phyloP scores from a whole-genome alignment of 176 grass and related monocot species.

The Hordeum marinum region DNA sequence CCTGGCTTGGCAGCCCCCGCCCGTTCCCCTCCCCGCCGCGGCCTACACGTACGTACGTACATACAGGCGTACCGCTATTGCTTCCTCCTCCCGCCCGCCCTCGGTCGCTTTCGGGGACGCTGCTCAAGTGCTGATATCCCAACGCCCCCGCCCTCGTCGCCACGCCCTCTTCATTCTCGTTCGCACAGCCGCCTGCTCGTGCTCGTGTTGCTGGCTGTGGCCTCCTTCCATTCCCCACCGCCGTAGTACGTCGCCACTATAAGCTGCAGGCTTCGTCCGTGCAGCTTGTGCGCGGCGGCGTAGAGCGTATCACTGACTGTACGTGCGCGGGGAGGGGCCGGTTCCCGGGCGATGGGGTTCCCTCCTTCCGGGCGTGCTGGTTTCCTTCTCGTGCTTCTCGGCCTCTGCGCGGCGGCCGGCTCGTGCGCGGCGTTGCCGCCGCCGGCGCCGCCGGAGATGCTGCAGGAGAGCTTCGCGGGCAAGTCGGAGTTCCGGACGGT shows the following conservation, averaged over 20 bases:
- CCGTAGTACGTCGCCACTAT: not conserved
- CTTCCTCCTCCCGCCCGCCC: not conserved
- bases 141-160: conserved; percentile 4
- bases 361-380: not conserved
- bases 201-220: not conserved
- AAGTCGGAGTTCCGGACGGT: conserved; percentile 80
- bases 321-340: not conserved
- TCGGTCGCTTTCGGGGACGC: not conserved
- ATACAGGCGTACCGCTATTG: not conserved
- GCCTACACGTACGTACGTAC: not conserved
- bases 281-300: too few species aligned
- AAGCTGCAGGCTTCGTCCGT: not conserved
- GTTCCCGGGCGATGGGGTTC: not conserved
- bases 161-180: not conserved
- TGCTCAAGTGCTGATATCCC: not conserved
- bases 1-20: conserved; percentile 36
- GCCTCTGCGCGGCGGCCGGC: not conserved
- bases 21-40: conserved; percentile 12
- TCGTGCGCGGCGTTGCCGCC: not conserved
- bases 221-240: not conserved
- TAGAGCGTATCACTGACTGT: not conserved
- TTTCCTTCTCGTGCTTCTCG: not conserved
- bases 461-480: conserved; percentile 35
- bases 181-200: not conserved
- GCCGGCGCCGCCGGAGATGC: not conserved